Conservation (phyloP, 257 asterid genomes). For the Verbena officinalis region DNA sequence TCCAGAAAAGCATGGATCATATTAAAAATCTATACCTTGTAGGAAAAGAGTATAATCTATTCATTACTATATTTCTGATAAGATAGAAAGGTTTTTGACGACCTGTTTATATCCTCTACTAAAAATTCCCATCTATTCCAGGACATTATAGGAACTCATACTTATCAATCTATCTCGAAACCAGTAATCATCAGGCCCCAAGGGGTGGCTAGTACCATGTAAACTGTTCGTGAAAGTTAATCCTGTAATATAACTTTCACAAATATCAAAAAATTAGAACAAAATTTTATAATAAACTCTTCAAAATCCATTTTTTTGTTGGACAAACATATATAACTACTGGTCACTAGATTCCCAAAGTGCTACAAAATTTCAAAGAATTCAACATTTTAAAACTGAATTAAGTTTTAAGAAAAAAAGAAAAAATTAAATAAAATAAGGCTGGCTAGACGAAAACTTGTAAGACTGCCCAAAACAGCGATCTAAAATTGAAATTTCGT, state of each 20-base stretch:
- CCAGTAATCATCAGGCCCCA: constrained; percentile 14
- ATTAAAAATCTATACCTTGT: background rate
- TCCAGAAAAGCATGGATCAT: constrained; percentile 16
- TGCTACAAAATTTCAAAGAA: background rate
- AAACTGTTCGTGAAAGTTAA: constrained; percentile 3
- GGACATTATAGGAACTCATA: background rate
- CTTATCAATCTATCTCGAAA: constrained; percentile 16
- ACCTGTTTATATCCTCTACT: constrained; percentile 2
- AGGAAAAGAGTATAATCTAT: constrained; percentile 12
- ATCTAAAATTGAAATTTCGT: constrained; percentile 18
- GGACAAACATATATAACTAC: constrained; percentile 10
- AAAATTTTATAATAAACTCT: background rate
- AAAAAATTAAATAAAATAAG: background rate
- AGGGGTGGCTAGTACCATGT: constrained; percentile 10
- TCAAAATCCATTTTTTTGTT: background rate
- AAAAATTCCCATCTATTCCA: constrained; percentile 14
- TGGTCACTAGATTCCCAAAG: constrained; percentile 6
- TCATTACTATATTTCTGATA: background rate
- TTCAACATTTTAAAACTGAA: constrained; percentile 24
- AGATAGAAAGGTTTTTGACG: constrained; percentile 12
- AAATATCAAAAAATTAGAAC: too few species aligned
- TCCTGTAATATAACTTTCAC: constrained; percentile 4
- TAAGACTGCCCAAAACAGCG: constrained; percentile 15
- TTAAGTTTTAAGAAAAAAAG: background rate
- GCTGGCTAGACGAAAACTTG: constrained; percentile 8